These are phyloP conservation scores for Calcarisporium arbuscula DNA, from an alignment of 2,329 filamentous ascomycete species.

Conservation along the genomic window DNA sequence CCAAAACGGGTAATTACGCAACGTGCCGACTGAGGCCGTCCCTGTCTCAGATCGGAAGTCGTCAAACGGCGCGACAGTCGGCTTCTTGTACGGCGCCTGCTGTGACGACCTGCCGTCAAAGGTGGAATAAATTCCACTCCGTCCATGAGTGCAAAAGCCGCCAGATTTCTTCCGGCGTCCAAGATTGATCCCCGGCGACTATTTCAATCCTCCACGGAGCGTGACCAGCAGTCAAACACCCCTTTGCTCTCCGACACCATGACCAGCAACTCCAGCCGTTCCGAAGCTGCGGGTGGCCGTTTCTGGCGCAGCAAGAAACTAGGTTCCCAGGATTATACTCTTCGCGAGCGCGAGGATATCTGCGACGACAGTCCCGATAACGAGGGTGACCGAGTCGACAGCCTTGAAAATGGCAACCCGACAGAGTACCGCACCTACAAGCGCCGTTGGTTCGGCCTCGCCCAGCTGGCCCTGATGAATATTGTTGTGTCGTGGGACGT, in stretches of 20 bases:
- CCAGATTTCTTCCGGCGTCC: no score
- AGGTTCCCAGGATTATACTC: slow-evolving; percentile 20
- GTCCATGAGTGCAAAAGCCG: no score
- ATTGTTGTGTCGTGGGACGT: slow-evolving; percentile 94
- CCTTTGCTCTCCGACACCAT: slow-evolving; percentile 7
- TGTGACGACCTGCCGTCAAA: no score
- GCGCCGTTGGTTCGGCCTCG: slow-evolving; percentile 80
- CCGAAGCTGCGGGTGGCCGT: slow-evolving; percentile 14
- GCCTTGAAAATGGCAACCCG: slow-evolving; percentile 20
- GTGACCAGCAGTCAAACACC: no score
- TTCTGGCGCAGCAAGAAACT: slow-evolving; percentile 24
- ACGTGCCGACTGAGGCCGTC: no score
- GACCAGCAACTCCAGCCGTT: slow-evolving; percentile 15
- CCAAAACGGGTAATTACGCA: no score
- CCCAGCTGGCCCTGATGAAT: slow-evolving; percentile 80
- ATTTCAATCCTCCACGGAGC: no score
- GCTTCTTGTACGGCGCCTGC: no score
- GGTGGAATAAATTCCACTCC: no score
- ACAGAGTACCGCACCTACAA: slow-evolving; percentile 57
- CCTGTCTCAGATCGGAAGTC: no score
- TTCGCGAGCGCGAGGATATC: slow-evolving; percentile 15
- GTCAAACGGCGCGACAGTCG: no score
- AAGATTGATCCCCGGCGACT: no score
- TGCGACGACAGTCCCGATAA: slow-evolving; percentile 12
- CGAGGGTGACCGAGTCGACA: slow-evolving; percentile 16